A percentile compares a stretch with the other conserved stretches of the same genome.
Evolutionary conservation across 208 protist genomes (phyloP).

Genomic region (Trypanosoma boissoni): DNA sequence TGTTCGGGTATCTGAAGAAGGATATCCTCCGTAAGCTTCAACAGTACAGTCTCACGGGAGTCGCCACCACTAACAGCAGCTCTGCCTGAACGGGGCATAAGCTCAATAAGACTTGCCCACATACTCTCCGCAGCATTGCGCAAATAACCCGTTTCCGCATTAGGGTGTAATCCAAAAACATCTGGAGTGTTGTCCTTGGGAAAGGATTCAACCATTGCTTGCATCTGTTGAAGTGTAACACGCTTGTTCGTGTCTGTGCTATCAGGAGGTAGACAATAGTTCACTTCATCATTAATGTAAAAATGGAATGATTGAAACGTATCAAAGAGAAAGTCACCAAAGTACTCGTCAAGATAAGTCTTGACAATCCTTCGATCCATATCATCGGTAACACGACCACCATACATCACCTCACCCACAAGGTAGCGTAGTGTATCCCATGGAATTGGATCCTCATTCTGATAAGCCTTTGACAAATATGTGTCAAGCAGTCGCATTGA

Average conservation of each 20-base stretch:
- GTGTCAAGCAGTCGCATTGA: constrained; percentile 96
- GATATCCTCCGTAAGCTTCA: constrained; percentile 88
- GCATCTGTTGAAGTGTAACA: constrained; percentile 85
- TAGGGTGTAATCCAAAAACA: constrained; percentile 98
- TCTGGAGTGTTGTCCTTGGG: constrained; percentile 94
- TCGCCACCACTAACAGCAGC: constrained; percentile 42
- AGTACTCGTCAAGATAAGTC: constrained; percentile 99
- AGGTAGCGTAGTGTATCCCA: constrained; percentile 99
- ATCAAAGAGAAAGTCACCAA: constrained; percentile 99
- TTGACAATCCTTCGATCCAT: constrained; percentile 97
- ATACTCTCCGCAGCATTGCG: constrained; percentile 93
- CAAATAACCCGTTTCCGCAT: constrained; percentile 98
- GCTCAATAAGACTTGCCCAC: constrained; percentile 94
- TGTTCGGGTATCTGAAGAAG: constrained; percentile 87
- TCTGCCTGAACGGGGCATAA: constrained; percentile 92
- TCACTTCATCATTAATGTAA: constrained; percentile 84
- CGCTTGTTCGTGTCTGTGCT: constrained; percentile 63
- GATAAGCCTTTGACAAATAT: constrained; percentile 96
- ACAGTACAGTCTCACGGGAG: constrained; percentile 88
- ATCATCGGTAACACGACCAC: constrained; percentile 97
- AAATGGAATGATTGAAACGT: constrained; percentile 98
- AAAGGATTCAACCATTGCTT: constrained; percentile 90
- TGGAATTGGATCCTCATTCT: constrained; percentile 94
- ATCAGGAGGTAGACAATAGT: constrained; percentile 91
- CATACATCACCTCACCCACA: constrained; percentile 99